These are phyloP conservation scores for Emiliania huxleyi DNA, from an alignment of 78 protist species.

Conservation along the genomic window DNA sequence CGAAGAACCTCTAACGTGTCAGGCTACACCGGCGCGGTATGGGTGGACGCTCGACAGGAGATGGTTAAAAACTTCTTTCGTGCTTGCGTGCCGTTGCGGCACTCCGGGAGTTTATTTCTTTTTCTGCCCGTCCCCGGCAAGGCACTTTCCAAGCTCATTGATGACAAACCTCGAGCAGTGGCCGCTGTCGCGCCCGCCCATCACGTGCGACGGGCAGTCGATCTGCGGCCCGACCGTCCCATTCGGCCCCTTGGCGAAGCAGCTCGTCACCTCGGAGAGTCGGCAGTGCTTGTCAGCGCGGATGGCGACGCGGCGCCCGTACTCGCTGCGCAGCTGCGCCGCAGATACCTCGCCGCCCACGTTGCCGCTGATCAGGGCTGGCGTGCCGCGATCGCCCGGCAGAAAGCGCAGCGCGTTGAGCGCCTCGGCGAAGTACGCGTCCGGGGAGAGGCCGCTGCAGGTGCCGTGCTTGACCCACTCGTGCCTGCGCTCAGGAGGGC, in stretches of 20 bases:
- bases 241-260: neutral
- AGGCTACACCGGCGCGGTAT: too few species aligned
- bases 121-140: neutral
- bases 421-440: neutral
- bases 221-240: conserved; percentile 16
- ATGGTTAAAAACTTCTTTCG: too few species aligned
- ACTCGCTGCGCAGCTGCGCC: neutral
- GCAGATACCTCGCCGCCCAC: neutral
- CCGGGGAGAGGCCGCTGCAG: neutral
- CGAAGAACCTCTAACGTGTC: too few species aligned
- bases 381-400: conserved; percentile 14
- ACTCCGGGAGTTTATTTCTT: too few species aligned
- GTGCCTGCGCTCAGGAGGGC: too few species aligned
- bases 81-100: too few species aligned
- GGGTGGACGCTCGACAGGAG: too few species aligned
- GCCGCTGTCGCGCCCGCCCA: neutral
- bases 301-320: neutral
- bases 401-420: neutral
- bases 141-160: neutral
- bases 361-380: neutral
- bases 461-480: conserved; percentile 35
- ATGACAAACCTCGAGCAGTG: neutral
- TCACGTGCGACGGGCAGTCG: conserved; percentile 11
- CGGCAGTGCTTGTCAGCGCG: neutral
- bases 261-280: neutral